A percentile compares a stretch with the other conserved stretches of the same genome.
Evolutionary conservation across 169 alveolate species (phyloP).

Genomic region (Plasmodium knowlesi): DNA sequence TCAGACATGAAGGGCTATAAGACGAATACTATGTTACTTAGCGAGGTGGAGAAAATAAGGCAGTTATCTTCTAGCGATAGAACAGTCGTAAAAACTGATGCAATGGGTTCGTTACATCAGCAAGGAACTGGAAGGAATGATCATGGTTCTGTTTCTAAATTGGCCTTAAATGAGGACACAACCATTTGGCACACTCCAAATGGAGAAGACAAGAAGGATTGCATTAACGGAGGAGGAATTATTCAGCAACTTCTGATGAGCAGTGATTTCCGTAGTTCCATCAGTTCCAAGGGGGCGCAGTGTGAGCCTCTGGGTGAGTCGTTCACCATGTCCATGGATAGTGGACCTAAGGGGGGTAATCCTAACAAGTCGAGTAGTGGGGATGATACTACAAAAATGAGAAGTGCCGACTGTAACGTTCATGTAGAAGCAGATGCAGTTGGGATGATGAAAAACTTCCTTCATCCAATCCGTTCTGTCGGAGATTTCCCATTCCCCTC

Average conservation of each 20-base stretch:
- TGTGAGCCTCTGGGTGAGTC: neutral
- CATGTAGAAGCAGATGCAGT: neutral
- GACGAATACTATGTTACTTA: neutral
- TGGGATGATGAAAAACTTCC: neutral
- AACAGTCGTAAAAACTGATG: slow-evolving; percentile 1
- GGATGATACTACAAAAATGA: neutral
- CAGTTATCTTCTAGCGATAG: slow-evolving; percentile 19
- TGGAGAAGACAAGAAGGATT: neutral
- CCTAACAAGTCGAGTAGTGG: neutral
- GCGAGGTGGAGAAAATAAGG: neutral
- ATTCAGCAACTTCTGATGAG: neutral
- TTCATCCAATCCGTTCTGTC: neutral
- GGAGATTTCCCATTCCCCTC: neutral
- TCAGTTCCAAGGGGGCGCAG: neutral
- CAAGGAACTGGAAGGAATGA: neutral
- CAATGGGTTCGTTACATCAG: too few species aligned
- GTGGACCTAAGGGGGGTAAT: neutral
- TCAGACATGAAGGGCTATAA: slow-evolving; percentile 16
- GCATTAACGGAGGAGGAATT: neutral
- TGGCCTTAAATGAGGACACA: neutral
- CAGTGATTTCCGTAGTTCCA: neutral
- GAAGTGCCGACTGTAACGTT: neutral
- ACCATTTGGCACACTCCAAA: neutral
- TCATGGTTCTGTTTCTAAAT: neutral
- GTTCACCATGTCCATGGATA: neutral